Evolutionary conservation across 1,139 yeast genomes (phyloP), one percentile per base, ranked within the genome.

Genomic region (Kodamaea sp.): DNA sequence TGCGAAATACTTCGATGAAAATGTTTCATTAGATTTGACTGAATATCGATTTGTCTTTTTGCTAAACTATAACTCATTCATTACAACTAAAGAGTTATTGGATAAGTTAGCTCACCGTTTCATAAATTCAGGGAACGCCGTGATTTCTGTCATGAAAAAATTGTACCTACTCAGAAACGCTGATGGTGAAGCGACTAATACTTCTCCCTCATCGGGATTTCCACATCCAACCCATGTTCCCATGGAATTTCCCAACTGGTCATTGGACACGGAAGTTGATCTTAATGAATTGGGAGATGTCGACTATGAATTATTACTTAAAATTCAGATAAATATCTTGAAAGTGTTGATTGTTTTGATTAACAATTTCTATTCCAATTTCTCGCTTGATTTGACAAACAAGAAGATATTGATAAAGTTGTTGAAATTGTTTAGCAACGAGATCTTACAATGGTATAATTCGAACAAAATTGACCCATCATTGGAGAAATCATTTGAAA

Each of bases 311-410:
- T 74, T 63, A 68, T 80, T 55, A 73, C 80, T 47, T 74, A 66
- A 83, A 53, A 85, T 89, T 35, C 96, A 89, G 52, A 73, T 84
- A 35, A 95, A 95, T 32, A 80, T 89, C 27, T 66, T 89, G 43
- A 95, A 87, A 53, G 87, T 89, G 1, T 66, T 88, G 39, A 76
- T 80, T 32, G 75, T 83, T 25, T 73, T 95, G 60, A 77, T 88
- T 15, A 75, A 78, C 33, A 82, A 83, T 46, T 86, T 85, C 51
- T 88, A 83, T 54, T 61, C 76, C 23, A 94, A 86, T 54, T 86
- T 90, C 51, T 73, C 84, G 5, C 83, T 82, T 53, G 87, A 85
- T 47, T 55, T 83, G 43, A 61, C 63, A 12, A 80, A 83, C 47
- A 80, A 84, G 47, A 68, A 70, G 19, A 68, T 76, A 8, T 74